phyloP scores from a whole-genome alignment of 139 green algal genomes.

The Chlorokybus atmophyticus region DNA sequence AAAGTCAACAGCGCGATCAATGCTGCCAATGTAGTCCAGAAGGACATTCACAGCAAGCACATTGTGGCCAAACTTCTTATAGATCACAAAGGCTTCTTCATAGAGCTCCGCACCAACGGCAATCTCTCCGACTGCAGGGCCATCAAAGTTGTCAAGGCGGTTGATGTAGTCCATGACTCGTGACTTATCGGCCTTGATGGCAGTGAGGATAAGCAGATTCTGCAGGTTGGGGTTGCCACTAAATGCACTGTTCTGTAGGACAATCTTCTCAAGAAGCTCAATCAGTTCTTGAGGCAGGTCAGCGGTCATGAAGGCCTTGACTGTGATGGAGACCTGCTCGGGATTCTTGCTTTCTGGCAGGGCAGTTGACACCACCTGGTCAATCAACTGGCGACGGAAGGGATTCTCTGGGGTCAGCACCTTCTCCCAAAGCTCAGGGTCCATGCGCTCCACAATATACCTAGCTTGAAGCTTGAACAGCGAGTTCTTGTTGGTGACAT shows the following conservation, averaged over 20 bases:
- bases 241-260: constrained; percentile 94
- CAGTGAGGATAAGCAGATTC: constrained; percentile 86
- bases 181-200: constrained; percentile 84
- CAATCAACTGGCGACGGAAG: constrained; percentile 71
- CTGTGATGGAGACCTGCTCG: constrained; percentile 87
- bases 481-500: constrained; percentile 87
- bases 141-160: constrained; percentile 97
- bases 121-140: constrained; percentile 43
- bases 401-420: constrained; percentile 76
- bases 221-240: constrained; percentile 97
- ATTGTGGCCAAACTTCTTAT: constrained; percentile 89
- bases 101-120: constrained; percentile 45
- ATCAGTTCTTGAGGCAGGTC: constrained; percentile 94
- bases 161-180: constrained; percentile 93
- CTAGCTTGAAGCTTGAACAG: constrained; percentile 97
- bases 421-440: constrained; percentile 79
- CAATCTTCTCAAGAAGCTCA: constrained; percentile 99
- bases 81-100: constrained; percentile 98
- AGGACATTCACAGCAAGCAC: constrained; percentile 64
- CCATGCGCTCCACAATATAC: constrained; percentile 90
- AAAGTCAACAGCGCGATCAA: constrained; percentile 42
- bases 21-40: constrained; percentile 74
- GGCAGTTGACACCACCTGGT: constrained; percentile 84
- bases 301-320: constrained; percentile 97
- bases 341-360: constrained; percentile 95